Conservation (phyloP, 345 rosid genomes). For the rapeseed (Brassica napus) region DNA sequence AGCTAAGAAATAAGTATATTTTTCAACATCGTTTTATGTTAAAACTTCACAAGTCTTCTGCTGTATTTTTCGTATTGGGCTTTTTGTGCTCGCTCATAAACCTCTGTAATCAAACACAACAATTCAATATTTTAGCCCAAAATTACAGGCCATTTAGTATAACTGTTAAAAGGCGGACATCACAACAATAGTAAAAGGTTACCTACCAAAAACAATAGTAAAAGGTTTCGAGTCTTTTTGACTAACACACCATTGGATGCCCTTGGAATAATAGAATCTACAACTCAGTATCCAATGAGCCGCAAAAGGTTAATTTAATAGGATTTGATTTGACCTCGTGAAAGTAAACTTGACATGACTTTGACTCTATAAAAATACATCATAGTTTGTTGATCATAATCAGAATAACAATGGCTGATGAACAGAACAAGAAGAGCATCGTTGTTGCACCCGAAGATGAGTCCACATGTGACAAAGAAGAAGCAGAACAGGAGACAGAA, state of each 20-base stretch:
- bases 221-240: not conserved
- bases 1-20: no score
- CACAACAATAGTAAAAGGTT: no score
- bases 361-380: not conserved
- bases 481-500: not conserved
- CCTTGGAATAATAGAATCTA: not conserved
- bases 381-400: not conserved
- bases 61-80: no score
- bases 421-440: slow-evolving; percentile 3
- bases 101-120: no score
- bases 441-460: not conserved
- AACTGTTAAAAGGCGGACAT: no score
- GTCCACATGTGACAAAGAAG: not conserved
- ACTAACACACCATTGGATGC: not conserved
- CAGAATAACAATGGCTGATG: slow-evolving; percentile 25
- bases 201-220: no score
- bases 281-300: not conserved
- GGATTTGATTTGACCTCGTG: slow-evolving; percentile 16
- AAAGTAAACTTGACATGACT: slow-evolving; percentile 9
- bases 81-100: no score
- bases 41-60: no score
- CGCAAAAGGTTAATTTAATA: not conserved
- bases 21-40: no score
- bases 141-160: not conserved
- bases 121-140: not conserved